Base-by-base conservation (phyloP, 345 rosid species). In the Eucalyptus sp. region DNA sequence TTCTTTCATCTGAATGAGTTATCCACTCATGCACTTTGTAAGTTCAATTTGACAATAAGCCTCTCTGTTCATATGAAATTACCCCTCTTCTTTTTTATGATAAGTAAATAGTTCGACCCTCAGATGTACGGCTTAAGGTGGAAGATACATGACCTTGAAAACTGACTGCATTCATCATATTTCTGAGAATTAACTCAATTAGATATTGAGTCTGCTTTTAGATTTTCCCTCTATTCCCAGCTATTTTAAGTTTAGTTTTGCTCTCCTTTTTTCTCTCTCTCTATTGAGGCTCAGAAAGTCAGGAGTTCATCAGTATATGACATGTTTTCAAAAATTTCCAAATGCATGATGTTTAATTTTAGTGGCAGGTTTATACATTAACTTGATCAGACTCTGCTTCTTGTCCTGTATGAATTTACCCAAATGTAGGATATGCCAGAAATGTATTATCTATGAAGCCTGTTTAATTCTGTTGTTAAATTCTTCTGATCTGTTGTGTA, bases 401-500 rank as follows among this genome's bases (percentile, higher is more conserved):
- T 76, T 76, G 15, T 76, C 5, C 84, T 76, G 48, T 41, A 20
- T 37, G 48, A 37, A 76, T 43, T 76, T 41, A 41, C 15, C 9
- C 0, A 3, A 37, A 20, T 76, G 84, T 25, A 76, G 48, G 76
- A 64, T 76, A 41, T 10, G 48, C 29, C 48, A 41, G 84, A 71
- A 37, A 71, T 13, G 16, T 76, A 41, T 76, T 76, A 76, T 76
- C 44, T 41, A 41, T 41, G 48, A 41, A 18, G 27, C 48, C 15
- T 41, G 44, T 86, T 62, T 20, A 52, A 37, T 52, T 58, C 80
- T 86, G 43, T 79, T 17, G 49, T 4, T 89, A 79, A 86, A 37
- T 20, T 31, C 87, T 88, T 81, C 27, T 54, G 31, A 31, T 86
- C 68, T 90, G 90, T 87, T 60, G 54, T 89, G 33, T 87, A 96